Base-by-base conservation (phyloP, 257 asterid genomes). In the Euphrasia confusa region DNA sequence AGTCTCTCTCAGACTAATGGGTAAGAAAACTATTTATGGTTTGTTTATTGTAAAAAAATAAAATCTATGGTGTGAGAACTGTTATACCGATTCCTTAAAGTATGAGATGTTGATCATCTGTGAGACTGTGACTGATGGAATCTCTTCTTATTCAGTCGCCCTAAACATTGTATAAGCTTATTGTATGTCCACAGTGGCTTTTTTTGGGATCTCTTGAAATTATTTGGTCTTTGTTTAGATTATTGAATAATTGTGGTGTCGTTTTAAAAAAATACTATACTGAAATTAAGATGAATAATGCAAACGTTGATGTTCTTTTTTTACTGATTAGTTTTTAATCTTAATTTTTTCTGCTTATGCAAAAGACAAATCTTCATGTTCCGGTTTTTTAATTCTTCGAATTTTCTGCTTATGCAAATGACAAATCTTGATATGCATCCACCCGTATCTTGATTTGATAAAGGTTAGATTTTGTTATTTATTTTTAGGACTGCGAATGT, bases 1-100 rank as follows among this genome's bases (percentile, higher is more conserved):
- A 1, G 83, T 70, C 71, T 87, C 99, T 63, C 82, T 92, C 77
- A 80, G 99, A 69, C 87, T 92, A 65, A 84, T 92, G 75, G 99
- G 99, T 92, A 79, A 4, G 88, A 58, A 66, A 49, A 37, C 49
- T 67, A 44, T 10, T 12, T 66, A 11, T 37, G 35, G 32, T 49
- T 75, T 14, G 52, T 44, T 47, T 67, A 6, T 58, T 33, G 2
- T 55, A 65, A 2, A 2, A 33, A 13, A 49, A n/a, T 2, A 14
- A 13, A 13, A 7, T 2, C 18, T 54, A n/a, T 68, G 44, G 48
- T 49, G 61, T 50, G 55, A 14, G n/a, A 10, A 54, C 24, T 58
- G 17, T 61, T 60, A 27, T 61, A 35, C 40, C 54, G 10, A 53
- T 18, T 63, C 40, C 52, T 11, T 10, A 10, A 8, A 35, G 24